These are phyloP conservation scores for Populus pruinosa DNA, from an alignment of 345 rosid genomes.

Conservation along the genomic window DNA sequence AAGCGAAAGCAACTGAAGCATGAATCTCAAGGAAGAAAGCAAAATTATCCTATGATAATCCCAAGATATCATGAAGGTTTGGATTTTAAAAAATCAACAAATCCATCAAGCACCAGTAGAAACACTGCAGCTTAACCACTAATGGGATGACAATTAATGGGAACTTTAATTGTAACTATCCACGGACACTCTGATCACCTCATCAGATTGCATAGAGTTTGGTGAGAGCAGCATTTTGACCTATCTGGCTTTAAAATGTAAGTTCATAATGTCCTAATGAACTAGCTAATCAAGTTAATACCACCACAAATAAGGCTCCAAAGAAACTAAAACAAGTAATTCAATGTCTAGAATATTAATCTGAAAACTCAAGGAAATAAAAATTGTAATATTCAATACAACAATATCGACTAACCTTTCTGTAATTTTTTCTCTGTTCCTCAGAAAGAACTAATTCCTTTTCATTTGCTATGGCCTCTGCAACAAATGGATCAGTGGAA, in stretches of 20 bases:
- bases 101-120: neutral
- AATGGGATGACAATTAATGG: neutral
- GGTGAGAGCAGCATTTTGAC: neutral
- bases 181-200: neutral
- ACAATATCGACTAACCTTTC: conserved; percentile 52
- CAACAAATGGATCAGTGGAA: conserved; percentile 65
- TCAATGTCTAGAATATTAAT: neutral
- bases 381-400: neutral
- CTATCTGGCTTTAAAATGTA: neutral
- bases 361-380: neutral
- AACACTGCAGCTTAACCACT: neutral
- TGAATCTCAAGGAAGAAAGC: neutral
- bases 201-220: neutral
- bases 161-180: neutral
- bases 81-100: neutral
- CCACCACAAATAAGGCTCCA: neutral
- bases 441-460: conserved; percentile 70
- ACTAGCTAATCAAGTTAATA: neutral
- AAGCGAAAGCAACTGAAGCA: neutral
- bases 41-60: neutral
- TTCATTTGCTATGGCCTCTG: conserved; percentile 85
- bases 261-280: neutral
- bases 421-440: conserved; percentile 68
- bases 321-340: neutral
- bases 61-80: neutral